Conservation (phyloP, 306 rosid species). For the Prunus campanulata region DNA sequence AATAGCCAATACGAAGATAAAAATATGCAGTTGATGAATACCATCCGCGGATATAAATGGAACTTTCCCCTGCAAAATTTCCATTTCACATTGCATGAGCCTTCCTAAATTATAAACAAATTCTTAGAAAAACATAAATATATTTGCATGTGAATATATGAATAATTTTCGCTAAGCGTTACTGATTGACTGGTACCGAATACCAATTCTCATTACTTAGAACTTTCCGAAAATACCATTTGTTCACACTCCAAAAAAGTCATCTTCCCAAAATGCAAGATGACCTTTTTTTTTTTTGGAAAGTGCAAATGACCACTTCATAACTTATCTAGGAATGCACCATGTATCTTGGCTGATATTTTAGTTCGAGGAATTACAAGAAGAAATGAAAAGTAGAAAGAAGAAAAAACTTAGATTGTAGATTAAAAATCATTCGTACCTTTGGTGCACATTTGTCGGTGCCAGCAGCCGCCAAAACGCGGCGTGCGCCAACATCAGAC, state of each 20-base stretch:
- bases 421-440: conserved; percentile 22
- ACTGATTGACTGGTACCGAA: too few relatives aligned
- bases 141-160: background rate
- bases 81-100: background rate
- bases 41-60: conserved; percentile 60
- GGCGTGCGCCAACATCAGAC: conserved; percentile 27
- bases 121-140: background rate
- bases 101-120: background rate
- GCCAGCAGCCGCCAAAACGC: conserved; percentile 48
- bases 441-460: conserved; percentile 47
- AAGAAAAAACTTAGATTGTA: background rate
- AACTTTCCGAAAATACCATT: too few relatives aligned
- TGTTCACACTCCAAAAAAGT: too few relatives aligned
- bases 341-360: background rate
- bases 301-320: too few relatives aligned
- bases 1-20: conserved; percentile 72
- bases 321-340: background rate
- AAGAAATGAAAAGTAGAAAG: background rate
- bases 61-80: conserved; percentile 52
- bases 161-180: too few relatives aligned
- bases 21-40: conserved; percentile 83
- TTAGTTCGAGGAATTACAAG: background rate
- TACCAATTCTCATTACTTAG: too few relatives aligned
- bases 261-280: too few relatives aligned
- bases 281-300: too few relatives aligned